Conservation (phyloP, 129 eudicot species). For the Flaveria sonorensis region DNA sequence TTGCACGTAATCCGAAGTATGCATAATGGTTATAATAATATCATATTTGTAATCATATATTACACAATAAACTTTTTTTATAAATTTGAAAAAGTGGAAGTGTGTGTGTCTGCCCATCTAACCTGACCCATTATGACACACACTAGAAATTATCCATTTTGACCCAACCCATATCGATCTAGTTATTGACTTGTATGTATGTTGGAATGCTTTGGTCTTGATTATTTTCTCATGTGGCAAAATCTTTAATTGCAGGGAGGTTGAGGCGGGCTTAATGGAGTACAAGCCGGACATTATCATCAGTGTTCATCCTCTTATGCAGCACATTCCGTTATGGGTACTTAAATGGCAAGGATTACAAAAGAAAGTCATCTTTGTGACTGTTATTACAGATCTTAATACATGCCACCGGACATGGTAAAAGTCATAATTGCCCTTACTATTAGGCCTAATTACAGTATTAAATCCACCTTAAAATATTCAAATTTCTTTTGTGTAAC, state of each 20-base stretch:
- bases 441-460: not conserved
- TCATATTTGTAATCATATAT: not conserved
- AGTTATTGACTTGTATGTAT: not conserved
- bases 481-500: conserved; percentile 18
- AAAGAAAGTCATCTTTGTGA: conserved; percentile 90
- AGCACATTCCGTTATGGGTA: conserved; percentile 91
- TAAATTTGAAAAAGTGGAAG: not conserved
- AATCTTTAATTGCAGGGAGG: conserved; percentile 59
- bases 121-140: not conserved
- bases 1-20: not conserved
- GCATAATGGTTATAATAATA: not conserved
- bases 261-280: conserved; percentile 99
- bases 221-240: not conserved
- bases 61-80: not conserved
- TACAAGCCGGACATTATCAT: conserved; percentile 97
- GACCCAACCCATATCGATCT: not conserved
- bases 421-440: conserved; percentile 21
- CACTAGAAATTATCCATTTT: not conserved
- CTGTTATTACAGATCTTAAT: conserved; percentile 91
- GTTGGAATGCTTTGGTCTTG: conserved; percentile 2
- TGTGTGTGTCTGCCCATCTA: not conserved
- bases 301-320: conserved; percentile 99
- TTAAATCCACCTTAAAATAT: not conserved
- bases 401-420: conserved; percentile 97
- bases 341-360: conserved; percentile 97